Evolutionary conservation across 257 asterid species (phyloP), one percentile per base, ranked within the genome.

Genomic region (Echium plantagineum): DNA sequence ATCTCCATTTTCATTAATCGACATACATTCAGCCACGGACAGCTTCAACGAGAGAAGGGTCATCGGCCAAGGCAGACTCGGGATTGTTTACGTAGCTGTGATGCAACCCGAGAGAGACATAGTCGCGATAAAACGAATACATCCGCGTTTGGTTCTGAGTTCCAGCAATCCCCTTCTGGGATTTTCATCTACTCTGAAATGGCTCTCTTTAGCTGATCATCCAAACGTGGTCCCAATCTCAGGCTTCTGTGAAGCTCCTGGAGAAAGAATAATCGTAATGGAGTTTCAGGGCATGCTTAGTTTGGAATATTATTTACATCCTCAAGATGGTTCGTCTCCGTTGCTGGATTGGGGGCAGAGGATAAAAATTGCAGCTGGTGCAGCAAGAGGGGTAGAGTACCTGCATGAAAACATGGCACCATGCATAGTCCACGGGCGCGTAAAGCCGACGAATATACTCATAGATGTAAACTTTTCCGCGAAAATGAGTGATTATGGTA

Each of bases 181-280:
- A 1, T 90, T 87, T 59, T 78, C 94, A 12, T 70, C 96, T 0
- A 64, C 72, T 5, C 68, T 90, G 60, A 84, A 71, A 65, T 75
- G 83, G 70, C 80, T 90, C 18, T 90, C 96, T 47, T 65, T 75
- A 16, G 82, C 82, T 5, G 83, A 85, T 69, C 90, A 87, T 58
- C 94, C 89, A 1, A 63, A 90, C 35, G 47, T 90, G 2, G 89
- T 85, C 21, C 87, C 94, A 4, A 85, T 90, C 53, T 66, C 69
- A 63, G 97, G 97, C n/a, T 90, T 77, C 32, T 87, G 96, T 0
- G 96, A 90, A 70, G 96, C 81, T 1, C 97, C 97, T 0, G 97
- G 96, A 0, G 97, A 90, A 56, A 68, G 97, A 59, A 81, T 90
- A 0, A 74, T 90, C 32, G 70, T 90, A 20, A 87, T 76, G 85